Base-by-base conservation (phyloP, 345 rosid species). In the Xanthoceras sorbifolium region DNA sequence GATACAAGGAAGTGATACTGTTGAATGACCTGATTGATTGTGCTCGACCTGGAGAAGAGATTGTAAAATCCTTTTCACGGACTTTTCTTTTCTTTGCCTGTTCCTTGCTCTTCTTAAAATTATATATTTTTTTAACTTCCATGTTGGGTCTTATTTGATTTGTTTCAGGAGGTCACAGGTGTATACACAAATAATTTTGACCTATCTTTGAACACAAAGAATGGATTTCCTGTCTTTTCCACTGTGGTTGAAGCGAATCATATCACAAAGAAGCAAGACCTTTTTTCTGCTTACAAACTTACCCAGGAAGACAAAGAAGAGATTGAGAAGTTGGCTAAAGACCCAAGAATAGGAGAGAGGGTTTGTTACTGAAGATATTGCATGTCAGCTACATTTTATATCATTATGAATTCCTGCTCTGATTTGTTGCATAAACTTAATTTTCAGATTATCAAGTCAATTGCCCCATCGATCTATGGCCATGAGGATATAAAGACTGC, bases 401-500 rank as follows among this genome's bases (percentile, higher is more conserved):
- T 71, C 12, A 67, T 63, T 64, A 20, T 26, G n/a, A 54, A 48
- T 46, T 77, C 69, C n/a, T 64, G 26, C 72, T 57, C 32, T 73
- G 26, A 69, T 55, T 60, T 59, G 34, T 71, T 72, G 67, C 64
- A 23, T 76, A 18, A 52, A 76, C 38, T 2, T 60, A 46, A 54
- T 40, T 83, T 63, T 72, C 87, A 96, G 99, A 91, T 96, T 82
- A 80, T 96, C 69, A 93, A 96, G 90, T 96, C 98, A 62, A 90
- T 93, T 74, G 98, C 99, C 9, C 99, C 98, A 7, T 96, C 99
- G 48, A 96, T 96, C 64, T 93, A 96, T 83, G 98, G 99, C 66
- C 99, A 93, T n/a, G 99, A 92, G 42, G 98, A 91, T 87, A 93
- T 96, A 76, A 96, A 93, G 89, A 93, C 98, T 52, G 99, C 97